Conservation (phyloP, 2,329 filamentous ascomycete genomes). For the Diaporthe destruens region DNA sequence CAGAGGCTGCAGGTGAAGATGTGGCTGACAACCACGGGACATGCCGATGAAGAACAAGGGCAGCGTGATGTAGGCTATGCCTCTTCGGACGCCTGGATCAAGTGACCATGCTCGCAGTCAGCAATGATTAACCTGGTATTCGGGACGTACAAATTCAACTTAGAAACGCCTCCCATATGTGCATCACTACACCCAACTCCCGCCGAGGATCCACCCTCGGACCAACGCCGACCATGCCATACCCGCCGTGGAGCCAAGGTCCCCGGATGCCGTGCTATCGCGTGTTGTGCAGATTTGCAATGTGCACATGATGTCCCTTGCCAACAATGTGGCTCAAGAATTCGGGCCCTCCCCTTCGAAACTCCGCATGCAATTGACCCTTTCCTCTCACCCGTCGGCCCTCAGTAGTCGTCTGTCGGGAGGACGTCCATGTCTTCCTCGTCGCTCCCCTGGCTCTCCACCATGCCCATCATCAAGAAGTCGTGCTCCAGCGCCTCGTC, state of each 20-base stretch:
- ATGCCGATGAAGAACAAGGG: no score
- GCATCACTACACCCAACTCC: not conserved
- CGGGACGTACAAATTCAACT: not conserved
- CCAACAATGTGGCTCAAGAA: not conserved
- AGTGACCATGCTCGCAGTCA: not conserved
- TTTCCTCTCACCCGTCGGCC: not conserved
- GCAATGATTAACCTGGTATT: not conserved
- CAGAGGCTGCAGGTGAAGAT: not conserved
- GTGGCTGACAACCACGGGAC: no score
- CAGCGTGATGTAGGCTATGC: not conserved
- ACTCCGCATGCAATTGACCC: not conserved
- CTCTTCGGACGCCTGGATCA: no score
- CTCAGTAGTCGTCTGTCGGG: constrained; percentile 16
- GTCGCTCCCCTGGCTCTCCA: constrained; percentile 54
- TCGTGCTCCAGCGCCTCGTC: constrained; percentile 79
- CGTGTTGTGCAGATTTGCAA: constrained; percentile 7
- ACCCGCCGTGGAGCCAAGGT: not conserved
- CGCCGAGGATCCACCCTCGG: not conserved
- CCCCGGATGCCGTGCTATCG: not conserved
- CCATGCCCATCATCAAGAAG: constrained; percentile 66
- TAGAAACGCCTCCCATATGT: constrained; percentile 7
- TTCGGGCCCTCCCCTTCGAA: not conserved
- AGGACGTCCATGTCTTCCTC: constrained; percentile 70
- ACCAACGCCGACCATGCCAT: constrained; percentile 29
- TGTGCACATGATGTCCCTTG: not conserved